Conservation (phyloP, 306 rosid species). For the Astragalus membranaceus region DNA sequence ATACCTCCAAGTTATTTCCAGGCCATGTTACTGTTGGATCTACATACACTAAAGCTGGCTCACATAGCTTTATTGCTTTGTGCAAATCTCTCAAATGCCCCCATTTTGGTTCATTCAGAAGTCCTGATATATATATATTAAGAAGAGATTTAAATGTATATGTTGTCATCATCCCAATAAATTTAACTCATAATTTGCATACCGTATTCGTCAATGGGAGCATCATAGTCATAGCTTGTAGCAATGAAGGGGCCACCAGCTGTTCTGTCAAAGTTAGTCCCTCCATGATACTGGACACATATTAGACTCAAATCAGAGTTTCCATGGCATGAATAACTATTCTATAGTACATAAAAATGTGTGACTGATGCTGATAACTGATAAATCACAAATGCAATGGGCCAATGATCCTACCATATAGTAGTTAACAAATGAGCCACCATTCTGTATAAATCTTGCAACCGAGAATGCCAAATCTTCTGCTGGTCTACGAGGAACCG, state of each 20-base stretch:
- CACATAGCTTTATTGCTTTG: constrained; percentile 70
- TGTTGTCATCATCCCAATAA: background rate
- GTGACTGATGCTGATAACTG: background rate
- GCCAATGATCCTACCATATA: constrained; percentile 55
- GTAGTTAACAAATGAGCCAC: constrained; percentile 83
- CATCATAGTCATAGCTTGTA: constrained; percentile 92
- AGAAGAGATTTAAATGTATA: too few species aligned
- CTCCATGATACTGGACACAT: constrained; percentile 76
- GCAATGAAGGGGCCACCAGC: constrained; percentile 87
- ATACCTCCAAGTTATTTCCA: constrained; percentile 72
- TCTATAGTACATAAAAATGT: background rate
- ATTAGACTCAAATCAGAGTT: background rate
- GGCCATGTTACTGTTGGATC: constrained; percentile 62
- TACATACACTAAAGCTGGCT: constrained; percentile 57
- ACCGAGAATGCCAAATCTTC: constrained; percentile 82
- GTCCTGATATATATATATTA: constrained; percentile 67
- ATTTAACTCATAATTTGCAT: constrained; percentile 15
- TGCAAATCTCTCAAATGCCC: constrained; percentile 89
- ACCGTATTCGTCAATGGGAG: constrained; percentile 92
- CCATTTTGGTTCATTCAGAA: constrained; percentile 79
- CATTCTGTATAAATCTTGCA: constrained; percentile 77
- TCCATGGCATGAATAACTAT: background rate
- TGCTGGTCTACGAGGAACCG: constrained; percentile 74
- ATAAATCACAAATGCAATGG: background rate
- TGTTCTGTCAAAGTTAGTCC: constrained; percentile 94